phyloP scores from a whole-genome alignment of 352 stramenopile species.

The Globisporangium emineosum region DNA sequence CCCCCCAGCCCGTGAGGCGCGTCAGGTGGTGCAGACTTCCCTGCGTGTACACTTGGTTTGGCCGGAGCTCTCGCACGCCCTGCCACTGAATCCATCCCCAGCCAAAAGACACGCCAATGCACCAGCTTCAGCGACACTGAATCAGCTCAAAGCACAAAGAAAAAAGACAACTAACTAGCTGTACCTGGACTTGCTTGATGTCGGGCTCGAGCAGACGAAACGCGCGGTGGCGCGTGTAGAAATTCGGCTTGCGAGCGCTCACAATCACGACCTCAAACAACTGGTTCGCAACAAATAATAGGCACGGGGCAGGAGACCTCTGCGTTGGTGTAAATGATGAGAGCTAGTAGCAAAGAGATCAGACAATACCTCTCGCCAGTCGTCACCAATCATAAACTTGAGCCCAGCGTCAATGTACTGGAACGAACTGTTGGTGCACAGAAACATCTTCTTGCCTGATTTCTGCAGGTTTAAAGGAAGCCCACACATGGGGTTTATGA shows the following conservation, averaged over 20 bases:
- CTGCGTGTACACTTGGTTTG: slow-evolving; percentile 75
- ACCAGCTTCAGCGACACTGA: no score
- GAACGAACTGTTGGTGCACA: slow-evolving; percentile 94
- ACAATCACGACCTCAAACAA: slow-evolving; percentile 90
- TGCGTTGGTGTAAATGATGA: neutral
- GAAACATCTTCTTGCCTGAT: slow-evolving; percentile 89
- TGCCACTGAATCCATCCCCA: slow-evolving; percentile 41
- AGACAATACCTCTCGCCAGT: slow-evolving; percentile 72
- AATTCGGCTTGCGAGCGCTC: slow-evolving; percentile 89
- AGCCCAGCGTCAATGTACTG: slow-evolving; percentile 92
- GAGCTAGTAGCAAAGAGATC: neutral
- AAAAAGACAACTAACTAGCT: neutral
- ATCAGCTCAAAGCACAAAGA: neutral
- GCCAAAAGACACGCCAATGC: neutral
- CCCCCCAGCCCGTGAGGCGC: slow-evolving; percentile 57
- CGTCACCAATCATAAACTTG: slow-evolving; percentile 89
- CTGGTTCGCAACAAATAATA: slow-evolving; percentile 22
- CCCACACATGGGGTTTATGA: no score
- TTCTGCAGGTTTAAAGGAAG: slow-evolving; percentile 24
- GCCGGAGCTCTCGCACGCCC: slow-evolving; percentile 56
- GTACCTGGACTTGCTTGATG: slow-evolving; percentile 61
- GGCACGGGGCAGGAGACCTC: neutral
- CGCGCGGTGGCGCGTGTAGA: slow-evolving; percentile 85
- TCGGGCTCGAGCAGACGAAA: slow-evolving; percentile 74
- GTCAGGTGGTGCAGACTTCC: slow-evolving; percentile 69